phyloP scores from a whole-genome alignment of 306 rosid species.

The Cicer arietinum region DNA sequence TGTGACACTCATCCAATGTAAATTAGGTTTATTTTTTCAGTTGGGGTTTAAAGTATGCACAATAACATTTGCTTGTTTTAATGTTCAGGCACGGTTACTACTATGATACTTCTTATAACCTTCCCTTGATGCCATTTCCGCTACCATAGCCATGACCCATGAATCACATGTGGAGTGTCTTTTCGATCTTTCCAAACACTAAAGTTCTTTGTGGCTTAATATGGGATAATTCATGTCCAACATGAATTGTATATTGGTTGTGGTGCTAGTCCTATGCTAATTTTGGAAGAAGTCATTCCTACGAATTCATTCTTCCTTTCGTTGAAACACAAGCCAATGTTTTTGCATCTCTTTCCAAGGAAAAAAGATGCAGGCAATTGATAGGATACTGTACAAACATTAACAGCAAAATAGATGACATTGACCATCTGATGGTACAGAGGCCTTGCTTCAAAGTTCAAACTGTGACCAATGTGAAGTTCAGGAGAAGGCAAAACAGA shows the following conservation, averaged over 20 bases:
- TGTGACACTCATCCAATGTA: neutral
- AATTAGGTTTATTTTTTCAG: neutral
- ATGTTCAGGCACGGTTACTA: slow-evolving; percentile 67
- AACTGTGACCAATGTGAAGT: neutral
- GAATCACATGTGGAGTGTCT: slow-evolving; percentile 51
- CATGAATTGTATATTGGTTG: slow-evolving; percentile 67
- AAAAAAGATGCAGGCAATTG: neutral
- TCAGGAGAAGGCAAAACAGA: neutral
- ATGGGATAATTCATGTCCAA: slow-evolving; percentile 66
- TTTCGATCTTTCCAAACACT: slow-evolving; percentile 70
- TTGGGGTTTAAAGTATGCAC: neutral
- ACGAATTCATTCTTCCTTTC: neutral
- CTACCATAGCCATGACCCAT: slow-evolving; percentile 60
- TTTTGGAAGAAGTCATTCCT: slow-evolving; percentile 62
- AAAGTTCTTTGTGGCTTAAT: slow-evolving; percentile 64
- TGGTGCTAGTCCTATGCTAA: slow-evolving; percentile 60
- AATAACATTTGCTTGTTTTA: slow-evolving; percentile 63
- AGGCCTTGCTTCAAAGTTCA: neutral
- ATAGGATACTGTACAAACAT: neutral
- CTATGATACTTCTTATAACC: slow-evolving; percentile 65
- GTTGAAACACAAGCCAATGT: neutral
- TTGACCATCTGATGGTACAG: neutral
- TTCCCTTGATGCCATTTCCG: slow-evolving; percentile 57
- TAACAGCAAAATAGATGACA: neutral
- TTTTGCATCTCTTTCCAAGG: neutral